Conservation (phyloP, 371 early-diverging fungal genomes). For the Rhizopus stolonifer region DNA sequence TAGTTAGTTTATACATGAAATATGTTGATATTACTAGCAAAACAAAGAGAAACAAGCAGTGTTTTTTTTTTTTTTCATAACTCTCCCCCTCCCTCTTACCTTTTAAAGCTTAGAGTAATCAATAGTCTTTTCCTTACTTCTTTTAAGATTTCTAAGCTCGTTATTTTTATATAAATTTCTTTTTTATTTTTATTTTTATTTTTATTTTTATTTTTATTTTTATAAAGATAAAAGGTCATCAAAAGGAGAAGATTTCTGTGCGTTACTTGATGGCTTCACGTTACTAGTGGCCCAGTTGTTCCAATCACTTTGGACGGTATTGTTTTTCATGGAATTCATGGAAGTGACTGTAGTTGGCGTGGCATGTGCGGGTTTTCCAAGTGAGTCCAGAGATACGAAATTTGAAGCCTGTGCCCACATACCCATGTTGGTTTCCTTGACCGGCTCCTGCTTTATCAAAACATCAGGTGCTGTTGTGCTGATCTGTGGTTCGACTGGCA, state of each 20-base stretch:
- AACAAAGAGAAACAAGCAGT: too few relatives aligned
- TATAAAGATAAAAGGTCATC: conserved; percentile 8
- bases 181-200: background rate
- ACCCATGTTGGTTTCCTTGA: conserved; percentile 22
- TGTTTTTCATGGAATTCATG: conserved; percentile 59
- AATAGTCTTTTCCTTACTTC: too few relatives aligned
- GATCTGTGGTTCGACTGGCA: background rate
- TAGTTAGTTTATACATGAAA: too few relatives aligned
- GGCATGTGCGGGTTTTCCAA: conserved; percentile 35
- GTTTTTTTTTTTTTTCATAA: too few relatives aligned
- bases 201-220: conserved; percentile 14
- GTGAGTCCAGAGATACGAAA: conserved; percentile 56
- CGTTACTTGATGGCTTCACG: background rate
- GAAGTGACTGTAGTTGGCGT: conserved; percentile 37
- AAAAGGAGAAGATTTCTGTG: conserved; percentile 11
- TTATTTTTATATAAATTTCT: too few relatives aligned
- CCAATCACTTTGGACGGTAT: conserved; percentile 43
- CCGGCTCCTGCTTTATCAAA: background rate
- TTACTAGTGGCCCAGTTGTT: conserved; percentile 40
- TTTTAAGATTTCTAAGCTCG: too few relatives aligned
- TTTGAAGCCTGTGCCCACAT: conserved; percentile 61
- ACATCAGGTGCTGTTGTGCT: background rate
- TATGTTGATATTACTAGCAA: too few relatives aligned
- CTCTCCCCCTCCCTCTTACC: too few relatives aligned
- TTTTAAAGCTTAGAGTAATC: too few relatives aligned